A percentile compares a stretch with the other conserved stretches of the same genome.
These are phyloP conservation scores for Acer campestre DNA, from an alignment of 345 rosid species.

Conservation along the genomic window DNA sequence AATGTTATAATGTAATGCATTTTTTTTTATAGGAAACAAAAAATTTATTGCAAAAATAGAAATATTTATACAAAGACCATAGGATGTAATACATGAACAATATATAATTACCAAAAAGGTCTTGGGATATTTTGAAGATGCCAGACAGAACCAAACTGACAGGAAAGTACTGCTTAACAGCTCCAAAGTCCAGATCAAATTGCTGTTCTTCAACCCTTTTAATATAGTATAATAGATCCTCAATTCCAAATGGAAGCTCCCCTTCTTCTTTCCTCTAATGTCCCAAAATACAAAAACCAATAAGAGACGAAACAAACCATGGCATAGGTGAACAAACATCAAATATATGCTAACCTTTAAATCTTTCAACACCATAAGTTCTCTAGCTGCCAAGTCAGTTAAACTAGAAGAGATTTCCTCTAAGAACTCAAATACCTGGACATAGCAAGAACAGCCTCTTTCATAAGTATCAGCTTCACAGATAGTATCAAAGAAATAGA, in stretches of 20 bases:
- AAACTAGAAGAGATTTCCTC: slow-evolving; percentile 86
- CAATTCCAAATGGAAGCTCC: slow-evolving; percentile 73
- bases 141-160: slow-evolving; percentile 85
- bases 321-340: slow-evolving; percentile 12
- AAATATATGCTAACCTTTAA: slow-evolving; percentile 61
- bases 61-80: too few relatives aligned
- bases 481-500: slow-evolving; percentile 1
- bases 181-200: slow-evolving; percentile 79
- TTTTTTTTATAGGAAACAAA: too few relatives aligned
- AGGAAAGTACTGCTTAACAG: slow-evolving; percentile 79
- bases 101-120: slow-evolving; percentile 72
- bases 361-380: slow-evolving; percentile 70
- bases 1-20: slow-evolving; percentile 6
- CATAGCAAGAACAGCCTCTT: slow-evolving; percentile 9
- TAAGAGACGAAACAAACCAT: slow-evolving; percentile 20
- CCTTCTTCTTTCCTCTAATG: slow-evolving; percentile 91
- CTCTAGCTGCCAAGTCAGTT: slow-evolving; percentile 69
- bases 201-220: slow-evolving; percentile 80
- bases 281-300: slow-evolving; percentile 25
- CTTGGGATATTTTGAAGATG: slow-evolving; percentile 83
- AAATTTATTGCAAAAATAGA: too few relatives aligned
- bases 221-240: slow-evolving; percentile 81
- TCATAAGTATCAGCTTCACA: slow-evolving; percentile 4
- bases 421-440: slow-evolving; percentile 86
- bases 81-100: not conserved